These are phyloP conservation scores for Ophiostoma sp. DNA, from an alignment of 2,329 filamentous ascomycete genomes.

Conservation along the genomic window DNA sequence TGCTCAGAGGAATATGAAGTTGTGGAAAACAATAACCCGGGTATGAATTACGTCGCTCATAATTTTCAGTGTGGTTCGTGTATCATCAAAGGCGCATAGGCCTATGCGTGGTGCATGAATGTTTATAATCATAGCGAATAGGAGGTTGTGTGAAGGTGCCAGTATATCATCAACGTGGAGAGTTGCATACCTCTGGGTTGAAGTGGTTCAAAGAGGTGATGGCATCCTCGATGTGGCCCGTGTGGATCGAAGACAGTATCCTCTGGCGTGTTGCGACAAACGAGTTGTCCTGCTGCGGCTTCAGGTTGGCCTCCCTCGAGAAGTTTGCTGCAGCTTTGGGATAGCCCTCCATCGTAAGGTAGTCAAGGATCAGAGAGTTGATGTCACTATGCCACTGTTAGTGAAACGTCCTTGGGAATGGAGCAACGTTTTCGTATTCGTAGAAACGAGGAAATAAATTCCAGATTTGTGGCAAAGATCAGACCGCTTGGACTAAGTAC, in stretches of 20 bases:
- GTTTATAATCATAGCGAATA: constrained; percentile 86
- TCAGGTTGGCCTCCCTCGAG: constrained; percentile 84
- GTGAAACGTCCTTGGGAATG: not conserved
- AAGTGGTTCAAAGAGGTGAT: constrained; percentile 85
- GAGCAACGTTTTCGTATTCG: not conserved
- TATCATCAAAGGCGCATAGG: constrained; percentile 85
- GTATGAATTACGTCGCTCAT: constrained; percentile 52
- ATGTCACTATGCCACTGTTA: constrained; percentile 63
- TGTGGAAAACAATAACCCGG: constrained; percentile 2
- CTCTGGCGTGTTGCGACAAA: constrained; percentile 72
- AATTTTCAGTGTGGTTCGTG: constrained; percentile 57
- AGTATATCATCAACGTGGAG: not conserved
- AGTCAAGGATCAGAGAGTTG: constrained; percentile 92
- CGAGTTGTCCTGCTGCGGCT: constrained; percentile 63
- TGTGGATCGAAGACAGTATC: constrained; percentile 79
- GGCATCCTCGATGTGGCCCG: constrained; percentile 76
- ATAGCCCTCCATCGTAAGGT: constrained; percentile 93
- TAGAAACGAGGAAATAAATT: constrained; percentile 19
- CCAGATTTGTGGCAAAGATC: constrained; percentile 23
- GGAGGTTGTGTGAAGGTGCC: no score
- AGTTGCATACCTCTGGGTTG: constrained; percentile 74
- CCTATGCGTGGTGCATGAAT: constrained; percentile 99
- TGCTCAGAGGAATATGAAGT: not conserved
- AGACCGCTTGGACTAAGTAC: constrained; percentile 56
- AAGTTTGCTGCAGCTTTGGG: constrained; percentile 89